A percentile compares a stretch with the other conserved stretches of the same genome.
Conservation (phyloP, 805 yeast species). For the Candida saitoana region DNA sequence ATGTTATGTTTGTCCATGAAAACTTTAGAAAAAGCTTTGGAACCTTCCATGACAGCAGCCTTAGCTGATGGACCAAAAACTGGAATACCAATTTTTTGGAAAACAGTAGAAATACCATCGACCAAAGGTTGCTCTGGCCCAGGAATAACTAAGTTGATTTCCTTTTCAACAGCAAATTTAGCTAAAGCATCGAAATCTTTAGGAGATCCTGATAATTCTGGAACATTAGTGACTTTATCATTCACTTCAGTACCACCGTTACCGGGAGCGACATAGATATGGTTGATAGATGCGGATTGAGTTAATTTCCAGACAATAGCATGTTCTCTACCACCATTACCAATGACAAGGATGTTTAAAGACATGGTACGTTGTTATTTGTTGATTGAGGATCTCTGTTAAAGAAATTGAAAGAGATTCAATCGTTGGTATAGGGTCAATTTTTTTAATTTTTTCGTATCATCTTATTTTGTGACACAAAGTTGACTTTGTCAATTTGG, state of each 20-base stretch:
- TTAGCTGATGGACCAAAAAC: slow-evolving; percentile 92
- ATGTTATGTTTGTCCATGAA: slow-evolving; percentile 90
- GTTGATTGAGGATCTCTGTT: not conserved
- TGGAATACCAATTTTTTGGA: slow-evolving; percentile 82
- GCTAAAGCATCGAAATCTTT: slow-evolving; percentile 68
- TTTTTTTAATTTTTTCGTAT: not conserved
- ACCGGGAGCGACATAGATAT: slow-evolving; percentile 91
- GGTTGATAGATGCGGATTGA: slow-evolving; percentile 67
- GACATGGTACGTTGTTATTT: slow-evolving; percentile 8
- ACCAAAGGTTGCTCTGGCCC: slow-evolving; percentile 99
- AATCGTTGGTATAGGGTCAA: not conserved
- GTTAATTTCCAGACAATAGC: slow-evolving; percentile 89
- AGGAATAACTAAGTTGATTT: slow-evolving; percentile 76
- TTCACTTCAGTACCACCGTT: slow-evolving; percentile 83
- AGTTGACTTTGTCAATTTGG: too few relatives aligned
- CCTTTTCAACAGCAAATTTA: slow-evolving; percentile 65
- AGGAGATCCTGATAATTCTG: slow-evolving; percentile 57
- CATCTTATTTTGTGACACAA: not conserved
- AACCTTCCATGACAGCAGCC: slow-evolving; percentile 96
- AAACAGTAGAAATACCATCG: slow-evolving; percentile 77
- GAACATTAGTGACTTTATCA: slow-evolving; percentile 63
- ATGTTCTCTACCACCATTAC: slow-evolving; percentile 99
- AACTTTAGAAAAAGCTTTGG: slow-evolving; percentile 88
- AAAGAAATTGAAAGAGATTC: not conserved
- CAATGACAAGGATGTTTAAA: slow-evolving; percentile 73